phyloP scores from a whole-genome alignment of 148 eudicot genomes.

The Vaccinium vitisidaea region DNA sequence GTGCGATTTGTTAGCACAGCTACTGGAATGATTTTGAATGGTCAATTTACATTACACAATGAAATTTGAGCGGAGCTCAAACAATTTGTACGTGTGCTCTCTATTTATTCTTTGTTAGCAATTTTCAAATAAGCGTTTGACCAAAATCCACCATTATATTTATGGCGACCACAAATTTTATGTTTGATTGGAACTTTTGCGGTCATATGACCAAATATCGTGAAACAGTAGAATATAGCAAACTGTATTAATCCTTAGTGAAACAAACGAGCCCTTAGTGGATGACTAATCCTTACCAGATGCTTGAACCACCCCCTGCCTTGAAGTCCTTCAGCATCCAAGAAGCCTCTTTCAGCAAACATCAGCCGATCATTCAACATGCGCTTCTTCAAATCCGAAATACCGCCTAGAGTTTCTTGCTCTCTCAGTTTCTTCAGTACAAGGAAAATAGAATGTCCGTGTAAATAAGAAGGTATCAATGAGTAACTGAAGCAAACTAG shows the following conservation, averaged over 20 bases:
- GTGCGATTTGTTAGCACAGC: neutral
- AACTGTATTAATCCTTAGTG: neutral
- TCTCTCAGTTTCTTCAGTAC: slow-evolving; percentile 48
- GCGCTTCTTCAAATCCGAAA: slow-evolving; percentile 47
- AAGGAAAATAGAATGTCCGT: slow-evolving; percentile 6
- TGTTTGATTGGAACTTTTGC: neutral
- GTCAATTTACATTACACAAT: neutral
- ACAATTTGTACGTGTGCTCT: neutral
- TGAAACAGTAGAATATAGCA: neutral
- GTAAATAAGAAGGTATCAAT: neutral
- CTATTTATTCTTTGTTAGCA: neutral
- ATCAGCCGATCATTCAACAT: slow-evolving; percentile 75
- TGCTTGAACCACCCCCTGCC: slow-evolving; percentile 86
- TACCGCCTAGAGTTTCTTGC: slow-evolving; percentile 26
- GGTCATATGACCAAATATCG: neutral
- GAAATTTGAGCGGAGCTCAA: neutral
- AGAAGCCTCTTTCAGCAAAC: slow-evolving; percentile 79
- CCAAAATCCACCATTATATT: neutral
- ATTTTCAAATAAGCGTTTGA: neutral
- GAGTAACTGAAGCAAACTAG: neutral
- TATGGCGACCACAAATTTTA: neutral
- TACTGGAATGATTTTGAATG: neutral
- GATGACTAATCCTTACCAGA: slow-evolving; percentile 46
- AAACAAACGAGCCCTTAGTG: neutral
- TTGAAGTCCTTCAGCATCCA: slow-evolving; percentile 70